Conservation (phyloP, 805 yeast species). For the Spathaspora sp. region DNA sequence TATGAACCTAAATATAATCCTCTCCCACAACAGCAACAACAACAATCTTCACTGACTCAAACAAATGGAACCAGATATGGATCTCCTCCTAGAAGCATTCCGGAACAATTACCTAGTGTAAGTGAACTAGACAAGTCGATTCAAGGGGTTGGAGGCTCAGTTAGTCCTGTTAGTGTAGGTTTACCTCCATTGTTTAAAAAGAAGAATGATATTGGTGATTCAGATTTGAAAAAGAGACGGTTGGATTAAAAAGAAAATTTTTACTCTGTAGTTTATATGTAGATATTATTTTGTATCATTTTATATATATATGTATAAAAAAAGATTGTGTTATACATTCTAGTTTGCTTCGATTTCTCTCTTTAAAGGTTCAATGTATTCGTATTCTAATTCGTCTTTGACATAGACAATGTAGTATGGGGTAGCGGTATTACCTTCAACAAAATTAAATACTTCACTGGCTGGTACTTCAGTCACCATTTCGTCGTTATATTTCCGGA, state of each 20-base stretch:
- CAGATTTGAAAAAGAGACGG: conserved; percentile 3
- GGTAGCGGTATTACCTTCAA: conserved; percentile 76
- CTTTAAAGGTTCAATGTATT: conserved; percentile 62
- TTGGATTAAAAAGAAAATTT: background rate
- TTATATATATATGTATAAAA: background rate
- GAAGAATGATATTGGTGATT: background rate
- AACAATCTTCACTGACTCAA: background rate
- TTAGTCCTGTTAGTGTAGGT: background rate
- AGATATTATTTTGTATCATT: background rate
- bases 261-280: conserved; percentile 1
- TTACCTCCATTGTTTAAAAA: conserved; percentile 4
- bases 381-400: conserved; percentile 51
- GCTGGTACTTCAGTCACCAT: conserved; percentile 76
- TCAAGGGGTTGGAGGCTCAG: conserved; percentile 5
- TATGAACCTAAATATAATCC: conserved; percentile 5
- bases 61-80: background rate
- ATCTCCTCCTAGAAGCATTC: conserved; percentile 1
- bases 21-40: background rate
- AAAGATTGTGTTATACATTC: background rate
- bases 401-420: conserved; percentile 91
- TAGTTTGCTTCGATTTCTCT: conserved; percentile 27
- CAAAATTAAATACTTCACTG: conserved; percentile 63
- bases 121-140: conserved; percentile 33
- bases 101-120: conserved; percentile 28
- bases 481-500: conserved; percentile 93